These are phyloP conservation scores for Cyberlindnera nakhonratchasimensis DNA, from an alignment of 805 yeast genomes.

Conservation along the genomic window DNA sequence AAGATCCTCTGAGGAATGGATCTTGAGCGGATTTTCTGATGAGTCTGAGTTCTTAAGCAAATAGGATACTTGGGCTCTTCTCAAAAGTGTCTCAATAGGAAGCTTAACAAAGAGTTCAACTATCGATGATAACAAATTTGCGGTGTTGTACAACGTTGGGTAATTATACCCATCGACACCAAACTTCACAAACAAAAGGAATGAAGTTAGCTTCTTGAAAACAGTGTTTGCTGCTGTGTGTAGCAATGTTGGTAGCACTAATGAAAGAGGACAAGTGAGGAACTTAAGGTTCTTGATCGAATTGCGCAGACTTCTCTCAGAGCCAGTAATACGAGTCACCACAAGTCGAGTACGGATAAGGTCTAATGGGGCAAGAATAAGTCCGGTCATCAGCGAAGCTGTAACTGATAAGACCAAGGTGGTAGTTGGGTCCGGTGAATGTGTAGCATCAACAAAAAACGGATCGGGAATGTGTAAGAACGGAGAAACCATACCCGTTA, in stretches of 20 bases:
- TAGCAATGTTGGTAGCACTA: constrained; percentile 65
- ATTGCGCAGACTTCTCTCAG: constrained; percentile 67
- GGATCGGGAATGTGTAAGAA: constrained; percentile 84
- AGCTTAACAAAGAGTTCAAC: constrained; percentile 70
- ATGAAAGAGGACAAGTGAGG: constrained; percentile 51
- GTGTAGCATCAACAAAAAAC: constrained; percentile 74
- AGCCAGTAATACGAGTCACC: constrained; percentile 54
- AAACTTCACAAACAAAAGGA: constrained; percentile 52
- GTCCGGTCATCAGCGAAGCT: constrained; percentile 70
- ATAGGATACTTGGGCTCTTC: constrained; percentile 78
- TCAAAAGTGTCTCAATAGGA: constrained; percentile 82
- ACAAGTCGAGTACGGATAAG: constrained; percentile 75
- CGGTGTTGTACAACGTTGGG: constrained; percentile 55
- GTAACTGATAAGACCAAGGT: constrained; percentile 65
- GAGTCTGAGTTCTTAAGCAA: constrained; percentile 37
- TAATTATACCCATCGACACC: constrained; percentile 66
- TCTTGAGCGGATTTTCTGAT: constrained; percentile 35
- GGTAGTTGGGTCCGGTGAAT: constrained; percentile 69
- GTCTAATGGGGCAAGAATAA: constrained; percentile 76
- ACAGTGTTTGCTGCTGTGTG: constrained; percentile 58
- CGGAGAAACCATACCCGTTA: constrained; percentile 84
- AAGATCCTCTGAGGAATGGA: constrained; percentile 43
- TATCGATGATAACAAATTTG: constrained; percentile 57
- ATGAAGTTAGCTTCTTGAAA: constrained; percentile 65
- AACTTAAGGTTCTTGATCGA: constrained; percentile 52